Base-by-base conservation (phyloP, 1,284 basidiomycete genomes). In the Bondarzewia mesenterica region DNA sequence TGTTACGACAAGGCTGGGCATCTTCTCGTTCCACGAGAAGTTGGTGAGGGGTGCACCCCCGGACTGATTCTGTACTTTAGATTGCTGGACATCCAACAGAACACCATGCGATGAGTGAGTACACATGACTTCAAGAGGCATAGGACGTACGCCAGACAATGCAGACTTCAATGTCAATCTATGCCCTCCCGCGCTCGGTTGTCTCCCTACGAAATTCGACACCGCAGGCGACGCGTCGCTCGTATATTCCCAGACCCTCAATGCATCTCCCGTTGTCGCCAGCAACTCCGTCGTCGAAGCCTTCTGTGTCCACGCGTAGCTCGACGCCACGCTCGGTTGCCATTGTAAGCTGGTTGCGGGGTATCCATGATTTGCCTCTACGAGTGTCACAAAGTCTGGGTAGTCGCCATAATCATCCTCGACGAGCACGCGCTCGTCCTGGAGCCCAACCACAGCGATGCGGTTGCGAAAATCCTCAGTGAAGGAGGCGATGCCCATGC, bases 11-110 rank as follows among this genome's bases (percentile, higher is more conserved):
- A 88, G 78, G 54, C 81, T 85, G 1, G 93, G 91, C 3, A 85
- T 75, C 58, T 91, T 86, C 58, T 90, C 84, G 62, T 95, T 96
- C 93, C 93, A 98, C 1, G 91, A 92, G 67, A 98, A 95, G 60
- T 87, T 92, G 14, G 93, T 98, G 53, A 97, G 70, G 1, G 94
- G 94, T 4, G 93, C 92, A 7, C 85, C 85, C 15, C 86, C 82
- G 44, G 81, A 78, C 59, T 89, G 82, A 59, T 77, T 85, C 12
- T 2, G 86, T 7, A 89, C 82, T 74, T 95, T 94, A 46, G 88
- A 90, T 81, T 94, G 81, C 81, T 84, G 60, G 29, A n/a, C 29
- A n/a, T n/a, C 29, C 29, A n/a, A 12, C 12, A 32, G n/a, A n/a
- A 39, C 25, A n/a, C 39, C 15, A 50, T 48, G 52, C 29, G 47